These are phyloP conservation scores for Ploettnerulaceae sp. DNA, from an alignment of 2,329 filamentous ascomycete species.

Conservation along the genomic window DNA sequence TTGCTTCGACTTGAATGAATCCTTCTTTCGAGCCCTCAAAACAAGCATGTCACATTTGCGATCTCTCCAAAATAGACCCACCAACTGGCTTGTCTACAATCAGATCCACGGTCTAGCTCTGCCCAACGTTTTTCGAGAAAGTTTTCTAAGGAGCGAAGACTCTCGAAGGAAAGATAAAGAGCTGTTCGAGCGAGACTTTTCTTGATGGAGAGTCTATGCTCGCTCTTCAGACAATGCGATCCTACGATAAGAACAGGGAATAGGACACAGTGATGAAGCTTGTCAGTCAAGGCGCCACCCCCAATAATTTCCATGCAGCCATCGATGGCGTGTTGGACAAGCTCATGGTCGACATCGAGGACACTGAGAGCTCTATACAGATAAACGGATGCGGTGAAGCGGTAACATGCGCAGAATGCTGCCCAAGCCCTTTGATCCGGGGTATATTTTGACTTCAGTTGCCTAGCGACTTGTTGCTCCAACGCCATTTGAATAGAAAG, in stretches of 20 bases:
- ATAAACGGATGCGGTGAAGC: conserved; percentile 37
- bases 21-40: conserved; percentile 13
- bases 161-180: conserved; percentile 27
- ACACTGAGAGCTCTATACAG: conserved; percentile 41
- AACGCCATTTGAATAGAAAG: conserved; percentile 26
- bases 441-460: conserved; percentile 14
- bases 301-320: conserved; percentile 37
- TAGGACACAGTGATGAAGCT: conserved; percentile 38
- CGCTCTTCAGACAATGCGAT: conserved; percentile 32
- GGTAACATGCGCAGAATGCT: conserved; percentile 37
- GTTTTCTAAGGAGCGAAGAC: conserved; percentile 22
- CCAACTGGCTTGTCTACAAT: conserved; percentile 20
- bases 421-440: conserved; percentile 33
- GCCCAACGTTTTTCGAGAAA: conserved; percentile 27
- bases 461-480: conserved; percentile 25
- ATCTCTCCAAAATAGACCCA: conserved; percentile 29
- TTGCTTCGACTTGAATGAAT: neutral
- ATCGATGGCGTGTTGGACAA: conserved; percentile 39
- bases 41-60: conserved; percentile 28
- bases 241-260: conserved; percentile 38
- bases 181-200: conserved; percentile 25
- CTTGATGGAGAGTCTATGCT: conserved; percentile 30
- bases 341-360: conserved; percentile 36
- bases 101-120: conserved; percentile 19
- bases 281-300: conserved; percentile 35